phyloP scores from a whole-genome alignment of 352 stramenopile genomes.

The Pythium scleroteichum region DNA sequence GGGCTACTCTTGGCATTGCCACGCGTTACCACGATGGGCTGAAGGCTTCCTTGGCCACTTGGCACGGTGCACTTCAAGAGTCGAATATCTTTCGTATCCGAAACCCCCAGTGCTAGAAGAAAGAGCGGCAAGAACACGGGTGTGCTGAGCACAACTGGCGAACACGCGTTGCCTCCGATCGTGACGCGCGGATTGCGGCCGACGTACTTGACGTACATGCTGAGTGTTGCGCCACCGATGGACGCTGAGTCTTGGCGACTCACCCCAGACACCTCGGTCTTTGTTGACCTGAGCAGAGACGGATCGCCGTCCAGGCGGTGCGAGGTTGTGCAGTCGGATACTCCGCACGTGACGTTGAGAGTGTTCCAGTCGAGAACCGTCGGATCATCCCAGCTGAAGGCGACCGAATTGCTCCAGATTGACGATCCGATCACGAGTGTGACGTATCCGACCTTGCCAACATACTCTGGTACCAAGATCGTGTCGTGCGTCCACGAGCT shows the following conservation, averaged over 20 bases:
- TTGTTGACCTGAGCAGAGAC: conserved; percentile 35
- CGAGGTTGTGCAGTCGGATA: conserved; percentile 49
- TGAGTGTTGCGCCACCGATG: conserved; percentile 43
- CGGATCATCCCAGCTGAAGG: conserved; percentile 66
- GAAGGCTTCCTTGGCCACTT: conserved; percentile 45
- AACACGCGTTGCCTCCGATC: conserved; percentile 34
- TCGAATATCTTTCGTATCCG: conserved; percentile 36
- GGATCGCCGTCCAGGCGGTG: conserved; percentile 47
- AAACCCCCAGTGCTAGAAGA: conserved; percentile 27
- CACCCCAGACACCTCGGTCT: conserved; percentile 25
- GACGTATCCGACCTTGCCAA: conserved; percentile 49
- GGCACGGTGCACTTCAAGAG: conserved; percentile 47
- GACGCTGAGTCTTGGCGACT: conserved; percentile 46
- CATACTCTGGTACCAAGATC: conserved; percentile 40
- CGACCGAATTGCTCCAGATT: conserved; percentile 48
- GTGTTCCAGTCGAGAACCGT: conserved; percentile 61
- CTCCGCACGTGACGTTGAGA: conserved; percentile 36
- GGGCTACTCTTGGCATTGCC: conserved; percentile 41
- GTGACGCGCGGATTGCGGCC: conserved; percentile 41
- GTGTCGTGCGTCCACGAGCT: conserved; percentile 46
- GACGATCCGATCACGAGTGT: conserved; percentile 48
- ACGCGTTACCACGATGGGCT: conserved; percentile 37
- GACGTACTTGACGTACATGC: conserved; percentile 57
- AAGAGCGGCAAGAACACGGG: conserved; percentile 21
- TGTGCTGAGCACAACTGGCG: conserved; percentile 33